These are phyloP conservation scores for Wickerhamiella kurtzmanii DNA, from an alignment of 805 yeast genomes.

Conservation along the genomic window DNA sequence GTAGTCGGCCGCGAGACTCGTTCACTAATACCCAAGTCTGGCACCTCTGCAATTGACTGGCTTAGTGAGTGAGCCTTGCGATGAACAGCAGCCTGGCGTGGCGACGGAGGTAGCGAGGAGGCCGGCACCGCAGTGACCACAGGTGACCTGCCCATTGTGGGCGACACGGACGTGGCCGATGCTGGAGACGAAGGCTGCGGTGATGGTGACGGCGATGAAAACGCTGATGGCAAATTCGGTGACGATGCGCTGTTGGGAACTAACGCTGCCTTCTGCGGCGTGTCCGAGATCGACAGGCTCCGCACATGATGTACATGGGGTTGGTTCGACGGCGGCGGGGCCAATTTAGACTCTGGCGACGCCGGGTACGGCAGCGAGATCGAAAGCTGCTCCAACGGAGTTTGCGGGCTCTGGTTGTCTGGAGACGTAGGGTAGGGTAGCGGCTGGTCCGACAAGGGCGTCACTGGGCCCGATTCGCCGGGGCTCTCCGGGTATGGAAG, in stretches of 20 bases:
- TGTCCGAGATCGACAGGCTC: neutral
- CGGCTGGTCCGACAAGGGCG: neutral
- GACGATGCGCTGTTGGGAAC: neutral
- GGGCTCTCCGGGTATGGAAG: neutral
- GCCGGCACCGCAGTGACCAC: neutral
- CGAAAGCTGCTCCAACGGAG: neutral
- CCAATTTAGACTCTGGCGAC: neutral
- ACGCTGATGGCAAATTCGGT: neutral
- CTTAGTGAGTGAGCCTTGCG: neutral
- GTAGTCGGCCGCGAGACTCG: neutral
- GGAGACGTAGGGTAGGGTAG: neutral
- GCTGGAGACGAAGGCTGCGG: neutral
- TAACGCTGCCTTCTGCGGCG: neutral
- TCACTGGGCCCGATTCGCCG: no score
- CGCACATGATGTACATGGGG: neutral
- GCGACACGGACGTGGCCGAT: neutral
- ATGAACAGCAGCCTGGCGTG: neutral
- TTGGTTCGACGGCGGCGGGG: neutral
- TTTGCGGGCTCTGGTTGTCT: neutral
- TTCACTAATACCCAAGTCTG: neutral
- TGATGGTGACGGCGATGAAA: neutral
- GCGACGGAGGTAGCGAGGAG: neutral
- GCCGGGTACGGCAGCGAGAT: neutral
- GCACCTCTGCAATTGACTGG: neutral
- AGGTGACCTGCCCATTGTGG: neutral